A percentile compares a stretch with the other conserved stretches of the same genome.
Evolutionary conservation across 495 filamentous ascomycete species (phyloP).

Genomic region (Massariosphaeria phaeospora): DNA sequence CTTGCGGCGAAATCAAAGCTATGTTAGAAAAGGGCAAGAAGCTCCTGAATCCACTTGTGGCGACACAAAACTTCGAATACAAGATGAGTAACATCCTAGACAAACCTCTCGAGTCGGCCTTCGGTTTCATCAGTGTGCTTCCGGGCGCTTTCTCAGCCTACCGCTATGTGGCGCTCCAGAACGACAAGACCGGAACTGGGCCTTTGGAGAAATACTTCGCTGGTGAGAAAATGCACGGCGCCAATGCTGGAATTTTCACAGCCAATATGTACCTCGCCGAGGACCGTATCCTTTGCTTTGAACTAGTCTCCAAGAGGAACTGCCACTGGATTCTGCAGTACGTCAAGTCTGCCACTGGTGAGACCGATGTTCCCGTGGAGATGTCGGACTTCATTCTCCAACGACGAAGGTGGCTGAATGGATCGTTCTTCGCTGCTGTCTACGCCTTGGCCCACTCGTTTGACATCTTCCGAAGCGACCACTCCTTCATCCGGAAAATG

Average conservation of each 20-base stretch:
- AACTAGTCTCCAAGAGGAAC: conserved; percentile 94
- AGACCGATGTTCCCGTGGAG: conserved; percentile 94
- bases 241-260: conserved; percentile 93
- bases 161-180: conserved; percentile 87
- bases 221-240: conserved; percentile 95
- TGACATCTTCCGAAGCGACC: conserved; percentile 87
- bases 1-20: conserved; percentile 98
- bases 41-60: conserved; percentile 87
- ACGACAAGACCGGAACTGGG: conserved; percentile 88
- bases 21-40: conserved; percentile 89
- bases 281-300: conserved; percentile 98
- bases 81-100: conserved; percentile 99
- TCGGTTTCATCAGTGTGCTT: conserved; percentile 95
- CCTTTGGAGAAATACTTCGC: conserved; percentile 96
- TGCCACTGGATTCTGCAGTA: conserved; percentile 97
- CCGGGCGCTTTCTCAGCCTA: conserved; percentile 98
- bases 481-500: conserved; percentile 80
- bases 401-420: conserved; percentile 95
- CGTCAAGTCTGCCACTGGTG: conserved; percentile 91
- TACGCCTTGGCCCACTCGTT: conserved; percentile 94
- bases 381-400: conserved; percentile 96
- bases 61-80: conserved; percentile 99
- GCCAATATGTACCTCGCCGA: conserved; percentile 99
- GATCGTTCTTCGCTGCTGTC: conserved; percentile 95
- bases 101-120: conserved; percentile 94